Evolutionary conservation across 2,329 filamentous ascomycete genomes (phyloP), one percentile per base, ranked within the genome.

Genomic region (Cladosporium halotolerans): DNA sequence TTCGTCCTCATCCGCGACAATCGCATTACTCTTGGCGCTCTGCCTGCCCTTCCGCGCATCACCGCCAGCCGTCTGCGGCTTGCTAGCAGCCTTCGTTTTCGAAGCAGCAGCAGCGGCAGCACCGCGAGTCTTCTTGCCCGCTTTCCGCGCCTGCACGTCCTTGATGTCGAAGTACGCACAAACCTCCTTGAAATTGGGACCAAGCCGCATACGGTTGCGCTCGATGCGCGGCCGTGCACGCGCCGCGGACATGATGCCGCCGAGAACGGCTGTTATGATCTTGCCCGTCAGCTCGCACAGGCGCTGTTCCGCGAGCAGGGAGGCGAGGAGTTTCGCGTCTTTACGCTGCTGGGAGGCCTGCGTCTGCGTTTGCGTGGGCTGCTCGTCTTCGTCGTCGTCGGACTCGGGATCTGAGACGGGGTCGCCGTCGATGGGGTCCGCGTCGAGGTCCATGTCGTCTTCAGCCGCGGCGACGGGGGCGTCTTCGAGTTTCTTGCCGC

Each of bases 221-320:
- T 86, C 78, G 18, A 99, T 75, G 16, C 90, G 80, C 62, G 82
- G 81, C 58, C 81, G 80, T 34, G 95, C 77, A 4, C 81, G 82
- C 1, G 74, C 76, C 40, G 76, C 73, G 65, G 95, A 89, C 47
- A 96, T 76, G 39, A 90, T 82, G 50, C 83, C 83, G 16, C 84
- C 88, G 9, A 87, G 76, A 18, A 95, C 83, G 10, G 85, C 86
- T 40, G 95, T 80, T 36, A 96, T 87, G 41, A 95, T 81, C 67
- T 93, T 95, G 57, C 84, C 86, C 0, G 91, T 85, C 23, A 96
- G 76, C 62, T 92, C 86, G 70, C 92, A 97, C 1, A 97, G 79
- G 16, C 84, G 82, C 66, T 92, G 86, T 70, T 97, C 93, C 0
- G 89, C 84, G 55, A 91, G 78, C 33, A 96, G 78, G 53, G 84